Conservation (phyloP, 2,329 filamentous ascomycete species). For the Pseudocercospora cruenta region DNA sequence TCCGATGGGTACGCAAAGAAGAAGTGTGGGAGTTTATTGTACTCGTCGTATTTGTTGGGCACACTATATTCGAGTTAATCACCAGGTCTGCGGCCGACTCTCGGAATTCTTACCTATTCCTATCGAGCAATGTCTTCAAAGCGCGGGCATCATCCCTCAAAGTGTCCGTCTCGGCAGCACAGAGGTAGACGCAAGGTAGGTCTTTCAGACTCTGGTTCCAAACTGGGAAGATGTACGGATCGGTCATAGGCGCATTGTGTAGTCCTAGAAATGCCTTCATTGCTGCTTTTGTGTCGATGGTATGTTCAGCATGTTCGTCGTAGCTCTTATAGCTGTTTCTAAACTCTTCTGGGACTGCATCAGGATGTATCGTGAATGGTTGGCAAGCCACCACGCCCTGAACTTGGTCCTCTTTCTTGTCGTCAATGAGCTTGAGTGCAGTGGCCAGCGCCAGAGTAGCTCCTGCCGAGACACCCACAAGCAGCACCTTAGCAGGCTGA, state of each 20-base stretch:
- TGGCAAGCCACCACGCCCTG: conserved; percentile 24
- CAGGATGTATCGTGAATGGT: conserved; percentile 24
- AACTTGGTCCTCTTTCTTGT: conserved; percentile 11
- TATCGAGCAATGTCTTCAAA: conserved; percentile 18
- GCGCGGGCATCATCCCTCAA: conserved; percentile 23
- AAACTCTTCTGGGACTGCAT: conserved; percentile 22
- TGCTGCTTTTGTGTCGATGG: conserved; percentile 20
- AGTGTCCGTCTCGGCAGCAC: conserved; percentile 21
- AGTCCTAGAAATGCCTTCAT: conserved; percentile 22
- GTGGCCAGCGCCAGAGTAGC: conserved; percentile 20
- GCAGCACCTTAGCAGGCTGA: conserved; percentile 13
- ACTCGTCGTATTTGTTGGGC: conserved; percentile 21
- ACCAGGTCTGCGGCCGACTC: neutral
- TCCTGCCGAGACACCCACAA: conserved; percentile 25
- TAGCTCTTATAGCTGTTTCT: conserved; percentile 19
- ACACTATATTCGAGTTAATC: conserved; percentile 16
- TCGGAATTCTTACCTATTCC: conserved; percentile 16
- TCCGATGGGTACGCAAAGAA: conserved; percentile 24
- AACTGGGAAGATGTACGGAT: conserved; percentile 23
- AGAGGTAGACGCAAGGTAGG: conserved; percentile 22
- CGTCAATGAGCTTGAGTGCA: conserved; percentile 18
- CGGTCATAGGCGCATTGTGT: conserved; percentile 15
- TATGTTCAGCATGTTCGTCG: conserved; percentile 18
- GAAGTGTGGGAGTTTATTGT: conserved; percentile 20
- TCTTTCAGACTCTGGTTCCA: conserved; percentile 37